Conservation (phyloP, 2,329 filamentous ascomycete genomes). For the Chalaropsis ovoidea region DNA sequence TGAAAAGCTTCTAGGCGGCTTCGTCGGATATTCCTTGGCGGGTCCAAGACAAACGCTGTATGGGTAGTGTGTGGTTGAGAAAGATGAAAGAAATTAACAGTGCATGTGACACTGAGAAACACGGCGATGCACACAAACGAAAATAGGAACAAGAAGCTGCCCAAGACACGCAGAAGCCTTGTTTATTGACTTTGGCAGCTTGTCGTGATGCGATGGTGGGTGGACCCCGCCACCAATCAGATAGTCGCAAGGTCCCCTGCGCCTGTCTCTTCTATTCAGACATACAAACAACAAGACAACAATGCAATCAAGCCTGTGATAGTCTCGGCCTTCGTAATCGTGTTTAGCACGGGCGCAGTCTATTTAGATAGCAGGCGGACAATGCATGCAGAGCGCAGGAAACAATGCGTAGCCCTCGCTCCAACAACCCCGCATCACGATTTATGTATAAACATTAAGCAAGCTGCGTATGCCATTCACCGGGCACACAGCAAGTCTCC, state of each 20-base stretch:
- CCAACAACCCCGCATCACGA: not conserved
- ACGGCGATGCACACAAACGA: too few relatives aligned
- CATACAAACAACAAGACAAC: not conserved
- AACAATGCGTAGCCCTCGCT: not conserved
- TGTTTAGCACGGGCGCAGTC: not conserved
- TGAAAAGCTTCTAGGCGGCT: not conserved
- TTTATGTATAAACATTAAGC: not conserved
- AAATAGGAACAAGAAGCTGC: too few relatives aligned
- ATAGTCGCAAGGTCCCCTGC: too few relatives aligned
- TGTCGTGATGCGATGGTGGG: not conserved
- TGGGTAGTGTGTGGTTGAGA: too few relatives aligned
- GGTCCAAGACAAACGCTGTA: too few relatives aligned
- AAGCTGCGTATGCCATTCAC: not conserved
- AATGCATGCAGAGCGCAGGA: not conserved
- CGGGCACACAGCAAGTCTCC: not conserved
- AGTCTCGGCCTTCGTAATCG: too few relatives aligned
- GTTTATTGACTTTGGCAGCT: not conserved
- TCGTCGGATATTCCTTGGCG: slow-evolving; percentile 2
- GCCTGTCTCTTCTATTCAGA: not conserved
- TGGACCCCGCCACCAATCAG: too few relatives aligned
- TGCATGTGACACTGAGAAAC: too few relatives aligned
- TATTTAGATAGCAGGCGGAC: not conserved
- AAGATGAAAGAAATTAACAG: too few relatives aligned
- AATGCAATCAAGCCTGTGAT: not conserved
- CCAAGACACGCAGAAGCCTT: too few relatives aligned